phyloP scores from a whole-genome alignment of 2,329 filamentous ascomycete genomes.

The Ilyonectria robusta region DNA sequence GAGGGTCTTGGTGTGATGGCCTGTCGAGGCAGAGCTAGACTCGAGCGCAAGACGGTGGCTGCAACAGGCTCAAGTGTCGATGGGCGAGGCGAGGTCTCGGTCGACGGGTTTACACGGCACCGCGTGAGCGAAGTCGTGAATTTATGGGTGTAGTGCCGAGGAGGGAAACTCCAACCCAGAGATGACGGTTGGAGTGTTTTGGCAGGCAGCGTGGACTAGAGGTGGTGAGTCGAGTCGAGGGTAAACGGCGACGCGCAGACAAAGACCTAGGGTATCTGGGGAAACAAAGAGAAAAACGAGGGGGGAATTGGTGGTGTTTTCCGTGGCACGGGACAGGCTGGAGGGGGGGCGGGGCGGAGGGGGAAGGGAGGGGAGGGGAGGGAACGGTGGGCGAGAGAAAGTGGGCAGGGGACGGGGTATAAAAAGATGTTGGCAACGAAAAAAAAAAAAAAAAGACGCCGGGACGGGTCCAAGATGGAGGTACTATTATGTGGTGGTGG shows the following conservation, averaged over 20 bases:
- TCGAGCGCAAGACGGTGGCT: constrained; percentile 40
- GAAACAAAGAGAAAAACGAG: constrained; percentile 51
- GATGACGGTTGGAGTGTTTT: constrained; percentile 25
- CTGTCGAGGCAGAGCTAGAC: constrained; percentile 33
- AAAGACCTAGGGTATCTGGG: constrained; percentile 50
- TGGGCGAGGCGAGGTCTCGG: constrained; percentile 43
- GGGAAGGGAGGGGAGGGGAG: constrained; percentile 39
- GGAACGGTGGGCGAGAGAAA: constrained; percentile 45
- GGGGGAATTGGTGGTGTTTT: constrained; percentile 49
- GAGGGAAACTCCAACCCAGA: constrained; percentile 26
- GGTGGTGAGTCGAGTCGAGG: constrained; percentile 43
- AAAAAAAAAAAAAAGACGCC: constrained; percentile 38
- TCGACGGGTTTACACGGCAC: constrained; percentile 46
- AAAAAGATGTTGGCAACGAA: constrained; percentile 47
- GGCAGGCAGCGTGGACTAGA: constrained; percentile 40
- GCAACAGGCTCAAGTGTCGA: constrained; percentile 37
- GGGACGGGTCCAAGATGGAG: constrained; percentile 44
- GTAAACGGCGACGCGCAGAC: constrained; percentile 40
- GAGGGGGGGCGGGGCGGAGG: constrained; percentile 40
- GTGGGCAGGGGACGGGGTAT: constrained; percentile 50
- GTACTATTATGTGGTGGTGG: constrained; percentile 42
- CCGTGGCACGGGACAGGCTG: constrained; percentile 50
- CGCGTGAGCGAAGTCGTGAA: constrained; percentile 41
- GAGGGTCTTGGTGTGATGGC: constrained; percentile 23
- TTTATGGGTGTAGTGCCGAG: constrained; percentile 36